Evolutionary conservation across 2,329 filamentous ascomycete species (phyloP).

Genomic region (Neopestalotiopsis clavispora): DNA sequence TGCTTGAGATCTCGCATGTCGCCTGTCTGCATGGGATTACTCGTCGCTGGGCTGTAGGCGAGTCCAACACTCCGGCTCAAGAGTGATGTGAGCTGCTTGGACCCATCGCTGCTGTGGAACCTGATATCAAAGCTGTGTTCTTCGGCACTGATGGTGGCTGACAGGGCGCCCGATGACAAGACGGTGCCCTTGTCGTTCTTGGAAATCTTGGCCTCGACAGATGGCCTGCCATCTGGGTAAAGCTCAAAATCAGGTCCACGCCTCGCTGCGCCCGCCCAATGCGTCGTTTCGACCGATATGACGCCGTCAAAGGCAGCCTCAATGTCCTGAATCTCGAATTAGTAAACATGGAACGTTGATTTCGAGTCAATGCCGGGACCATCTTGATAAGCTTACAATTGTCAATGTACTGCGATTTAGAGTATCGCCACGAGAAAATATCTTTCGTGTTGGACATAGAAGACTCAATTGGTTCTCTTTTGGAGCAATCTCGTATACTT

Average conservation of each 20-base stretch:
- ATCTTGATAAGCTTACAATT: slow-evolving; percentile 40
- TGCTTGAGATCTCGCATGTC: slow-evolving; percentile 59
- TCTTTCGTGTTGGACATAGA: slow-evolving; percentile 62
- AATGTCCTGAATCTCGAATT: slow-evolving; percentile 47
- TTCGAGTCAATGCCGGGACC: neutral
- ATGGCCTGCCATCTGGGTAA: slow-evolving; percentile 56
- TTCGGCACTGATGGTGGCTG: slow-evolving; percentile 53
- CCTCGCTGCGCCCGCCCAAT: slow-evolving; percentile 58
- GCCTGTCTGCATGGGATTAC: slow-evolving; percentile 55
- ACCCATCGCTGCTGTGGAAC: slow-evolving; percentile 56
- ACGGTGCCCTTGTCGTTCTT: slow-evolving; percentile 51
- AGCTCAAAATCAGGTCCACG: slow-evolving; percentile 63
- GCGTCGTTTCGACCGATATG: slow-evolving; percentile 63
- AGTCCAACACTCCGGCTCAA: slow-evolving; percentile 60
- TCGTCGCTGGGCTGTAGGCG: slow-evolving; percentile 59
- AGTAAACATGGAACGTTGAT: neutral
- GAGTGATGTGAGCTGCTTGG: slow-evolving; percentile 58
- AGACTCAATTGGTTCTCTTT: slow-evolving; percentile 56
- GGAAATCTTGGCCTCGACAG: slow-evolving; percentile 42
- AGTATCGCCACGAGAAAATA: slow-evolving; percentile 58
- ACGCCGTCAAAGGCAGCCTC: slow-evolving; percentile 62
- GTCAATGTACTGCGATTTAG: slow-evolving; percentile 61
- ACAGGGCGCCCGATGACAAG: slow-evolving; percentile 54
- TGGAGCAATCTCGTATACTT: slow-evolving; percentile 58
- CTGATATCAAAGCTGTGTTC: slow-evolving; percentile 59